Conservation (phyloP, 140 eudicot genomes). For the Anethum foeniculum region DNA sequence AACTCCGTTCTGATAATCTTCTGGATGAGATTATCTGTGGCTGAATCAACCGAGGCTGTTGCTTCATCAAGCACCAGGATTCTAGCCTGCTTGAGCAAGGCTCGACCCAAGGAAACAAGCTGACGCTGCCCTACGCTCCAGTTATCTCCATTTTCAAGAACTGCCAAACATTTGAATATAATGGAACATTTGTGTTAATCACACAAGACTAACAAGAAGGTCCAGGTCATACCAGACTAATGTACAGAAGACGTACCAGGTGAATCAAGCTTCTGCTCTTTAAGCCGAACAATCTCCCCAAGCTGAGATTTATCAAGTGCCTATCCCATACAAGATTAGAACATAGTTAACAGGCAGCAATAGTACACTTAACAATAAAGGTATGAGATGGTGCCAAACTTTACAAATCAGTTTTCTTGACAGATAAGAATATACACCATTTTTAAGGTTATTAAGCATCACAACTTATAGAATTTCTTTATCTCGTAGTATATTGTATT, state of each 20-base stretch:
- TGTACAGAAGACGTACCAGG: conserved; percentile 47
- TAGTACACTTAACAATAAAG: not conserved
- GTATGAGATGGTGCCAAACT: not conserved
- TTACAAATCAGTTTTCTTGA: not conserved
- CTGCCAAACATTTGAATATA: conserved; percentile 30
- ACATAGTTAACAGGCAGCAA: not conserved
- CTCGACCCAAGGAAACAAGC: conserved; percentile 87
- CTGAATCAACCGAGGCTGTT: conserved; percentile 30
- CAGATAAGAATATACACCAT: not conserved
- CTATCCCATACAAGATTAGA: conserved; percentile 20
- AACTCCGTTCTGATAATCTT: conserved; percentile 77
- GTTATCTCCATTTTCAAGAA: conserved; percentile 83
- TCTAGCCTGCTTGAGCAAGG: conserved; percentile 46
- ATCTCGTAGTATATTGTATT: not conserved
- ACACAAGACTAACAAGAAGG: not conserved
- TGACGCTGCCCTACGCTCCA: conserved; percentile 98
- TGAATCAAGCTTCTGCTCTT: conserved; percentile 70
- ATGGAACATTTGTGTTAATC: conserved; percentile 8
- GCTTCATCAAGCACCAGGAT: conserved; percentile 19
- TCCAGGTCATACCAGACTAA: not conserved
- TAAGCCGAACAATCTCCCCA: conserved; percentile 65
- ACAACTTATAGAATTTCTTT: not conserved
- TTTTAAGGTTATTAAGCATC: not conserved
- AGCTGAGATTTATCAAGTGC: conserved; percentile 91
- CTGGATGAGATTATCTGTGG: conserved; percentile 80